Conservation (phyloP, 768 basidiomycete genomes). For the Gymnopilus junonius region DNA sequence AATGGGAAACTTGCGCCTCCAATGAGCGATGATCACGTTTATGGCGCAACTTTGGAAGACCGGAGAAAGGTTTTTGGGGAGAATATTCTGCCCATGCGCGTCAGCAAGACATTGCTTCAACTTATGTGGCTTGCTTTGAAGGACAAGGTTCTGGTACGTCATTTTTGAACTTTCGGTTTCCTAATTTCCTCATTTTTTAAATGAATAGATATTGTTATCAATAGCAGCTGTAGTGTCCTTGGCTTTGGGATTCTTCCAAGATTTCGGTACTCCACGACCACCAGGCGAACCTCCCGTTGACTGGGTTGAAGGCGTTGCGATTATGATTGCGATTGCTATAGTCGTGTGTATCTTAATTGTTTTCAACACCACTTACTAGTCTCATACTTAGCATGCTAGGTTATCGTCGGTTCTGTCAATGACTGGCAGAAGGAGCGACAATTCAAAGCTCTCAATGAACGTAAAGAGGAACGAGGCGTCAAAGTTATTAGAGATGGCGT, state of each 20-base stretch:
- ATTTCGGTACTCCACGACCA: constrained; percentile 73
- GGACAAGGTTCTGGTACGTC: constrained; percentile 85
- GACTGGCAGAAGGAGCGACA: constrained; percentile 99
- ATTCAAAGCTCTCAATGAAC: constrained; percentile 89
- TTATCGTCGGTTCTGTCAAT: constrained; percentile 91
- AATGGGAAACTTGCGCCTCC: constrained; percentile 31
- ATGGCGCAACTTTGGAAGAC: constrained; percentile 56
- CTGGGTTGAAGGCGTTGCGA: constrained; percentile 95
- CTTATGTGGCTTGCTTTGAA: constrained; percentile 89
- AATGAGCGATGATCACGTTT: constrained; percentile 22
- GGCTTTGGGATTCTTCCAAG: constrained; percentile 93
- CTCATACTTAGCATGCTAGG: constrained; percentile 42
- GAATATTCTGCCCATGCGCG: constrained; percentile 75
- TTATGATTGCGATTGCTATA: constrained; percentile 75
- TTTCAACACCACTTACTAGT: not conserved
- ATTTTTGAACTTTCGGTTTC: constrained; percentile 2
- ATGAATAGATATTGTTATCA: constrained; percentile 76
- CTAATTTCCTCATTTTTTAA: not conserved
- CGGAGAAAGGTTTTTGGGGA: constrained; percentile 73
- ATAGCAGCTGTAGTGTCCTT: constrained; percentile 93
- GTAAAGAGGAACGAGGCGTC: constrained; percentile 92
- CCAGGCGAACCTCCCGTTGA: constrained; percentile 80
- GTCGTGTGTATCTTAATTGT: constrained; percentile 53
- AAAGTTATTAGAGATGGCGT: constrained; percentile 78
- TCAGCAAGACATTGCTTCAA: constrained; percentile 67